Evolutionary conservation across 139 green algal genomes (phyloP), one percentile per base, ranked within the genome.

Genomic region (Nannochloris sp.): DNA sequence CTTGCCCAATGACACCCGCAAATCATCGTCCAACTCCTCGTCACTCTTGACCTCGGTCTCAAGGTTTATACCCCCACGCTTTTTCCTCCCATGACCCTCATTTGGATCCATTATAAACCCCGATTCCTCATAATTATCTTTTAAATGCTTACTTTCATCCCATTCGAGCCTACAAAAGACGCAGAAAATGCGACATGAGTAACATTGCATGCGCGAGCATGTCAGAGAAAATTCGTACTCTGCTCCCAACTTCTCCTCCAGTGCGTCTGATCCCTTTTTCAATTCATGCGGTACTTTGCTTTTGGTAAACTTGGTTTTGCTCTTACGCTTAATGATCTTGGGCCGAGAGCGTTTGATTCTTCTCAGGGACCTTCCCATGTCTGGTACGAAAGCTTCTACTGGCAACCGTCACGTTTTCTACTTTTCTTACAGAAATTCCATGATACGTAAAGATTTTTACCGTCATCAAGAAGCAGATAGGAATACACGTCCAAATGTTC

Each of bases 41-140:
- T 37, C 60, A 20, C 14, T 23, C 51, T 26, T 55, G 16, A 23
- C n/a, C 16, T 51, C n/a, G 4, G 57, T 43, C 25, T 66, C 6
- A 16, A 33, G 14, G n/a, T 13, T 20, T 8, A 66, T 37, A 66
- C 37, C 60, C 29, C 50, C 50, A 28, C 36, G 11, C 12, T 5
- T 23, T 28, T 79, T 79, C 23, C 68, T 40, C 13, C 72, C 72
- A 50, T 56, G 67, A 9, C 48, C 69, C 12, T 33, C 56, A 37
- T 78, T 79, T 11, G 60, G 49, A 50, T 79, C 63, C 4, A 33
- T n/a, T 37, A 73, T 36, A 33, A 79, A 43, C 1, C 58, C 60
- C 49, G 63, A 17, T 4, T 50, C 30, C 26, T 69, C 29, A 37
- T 78, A 78, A 58, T 79, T 79, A 16, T 12, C 25, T 28, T 48